Conservation (phyloP, 1,284 basidiomycete genomes). For the Leccinum subatratum region DNA sequence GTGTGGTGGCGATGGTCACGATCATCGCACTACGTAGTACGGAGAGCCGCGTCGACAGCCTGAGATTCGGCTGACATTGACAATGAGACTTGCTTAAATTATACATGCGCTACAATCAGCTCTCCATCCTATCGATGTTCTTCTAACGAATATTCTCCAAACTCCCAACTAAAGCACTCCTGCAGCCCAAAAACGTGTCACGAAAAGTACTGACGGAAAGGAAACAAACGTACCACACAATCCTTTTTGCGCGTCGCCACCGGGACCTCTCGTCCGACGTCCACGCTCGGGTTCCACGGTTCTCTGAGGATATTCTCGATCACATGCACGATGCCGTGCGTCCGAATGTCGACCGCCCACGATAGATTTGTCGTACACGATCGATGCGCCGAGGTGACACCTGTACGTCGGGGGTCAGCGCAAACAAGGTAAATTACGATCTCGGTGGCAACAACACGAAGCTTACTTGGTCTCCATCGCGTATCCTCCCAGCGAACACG, state of each 20-base stretch:
- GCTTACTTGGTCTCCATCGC: slow-evolving; percentile 70
- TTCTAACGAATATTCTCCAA: slow-evolving; percentile 43
- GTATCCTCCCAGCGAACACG: slow-evolving; percentile 70
- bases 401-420: slow-evolving; percentile 29
- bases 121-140: background rate
- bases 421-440: background rate
- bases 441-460: background rate
- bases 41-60: background rate
- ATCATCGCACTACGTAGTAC: slow-evolving; percentile 38
- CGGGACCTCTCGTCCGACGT: slow-evolving; percentile 59
- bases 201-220: background rate
- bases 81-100: background rate
- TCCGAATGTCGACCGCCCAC: slow-evolving; percentile 80
- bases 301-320: slow-evolving; percentile 72
- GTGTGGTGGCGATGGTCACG: slow-evolving; percentile 42
- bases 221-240: slow-evolving; percentile 50
- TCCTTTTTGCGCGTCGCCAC: slow-evolving; percentile 46
- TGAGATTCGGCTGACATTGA: background rate
- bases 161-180: slow-evolving; percentile 73
- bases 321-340: slow-evolving; percentile 78
- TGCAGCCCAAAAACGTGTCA: slow-evolving; percentile 19
- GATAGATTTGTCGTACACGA: slow-evolving; percentile 87
- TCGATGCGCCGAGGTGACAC: slow-evolving; percentile 80
- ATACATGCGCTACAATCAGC: background rate
- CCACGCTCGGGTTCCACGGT: slow-evolving; percentile 68